Conservation (phyloP, 441 rosid genomes). For the Erodium chrysanthum region DNA sequence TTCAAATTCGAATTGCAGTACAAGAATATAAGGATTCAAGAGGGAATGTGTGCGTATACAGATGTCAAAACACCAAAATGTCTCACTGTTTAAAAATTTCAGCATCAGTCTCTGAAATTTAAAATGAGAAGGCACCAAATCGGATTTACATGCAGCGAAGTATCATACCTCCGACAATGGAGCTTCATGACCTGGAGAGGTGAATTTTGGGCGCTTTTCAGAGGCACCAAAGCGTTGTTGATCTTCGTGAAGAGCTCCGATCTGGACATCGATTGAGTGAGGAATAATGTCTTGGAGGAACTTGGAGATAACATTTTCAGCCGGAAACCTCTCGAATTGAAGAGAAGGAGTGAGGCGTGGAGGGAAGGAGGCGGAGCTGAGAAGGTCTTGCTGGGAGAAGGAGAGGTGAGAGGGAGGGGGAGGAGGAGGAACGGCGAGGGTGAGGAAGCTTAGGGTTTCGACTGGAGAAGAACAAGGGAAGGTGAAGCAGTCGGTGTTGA, state of each 20-base stretch:
- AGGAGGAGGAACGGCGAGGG: conserved; percentile 37
- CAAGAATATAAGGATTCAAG: too few relatives aligned
- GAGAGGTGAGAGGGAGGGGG: conserved; percentile 16
- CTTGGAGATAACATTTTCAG: conserved; percentile 46
- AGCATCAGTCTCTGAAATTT: not conserved
- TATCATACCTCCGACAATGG: conserved; percentile 19
- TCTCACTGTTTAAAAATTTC: not conserved
- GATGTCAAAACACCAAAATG: too few relatives aligned
- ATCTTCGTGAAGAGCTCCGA: conserved; percentile 21
- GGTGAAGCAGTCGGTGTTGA: conserved; percentile 45
- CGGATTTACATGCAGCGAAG: conserved; percentile 4
- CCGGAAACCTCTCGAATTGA: conserved; percentile 31
- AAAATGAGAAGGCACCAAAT: not conserved
- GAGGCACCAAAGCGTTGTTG: not conserved
- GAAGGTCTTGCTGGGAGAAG: conserved; percentile 22
- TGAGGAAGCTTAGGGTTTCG: conserved; percentile 50
- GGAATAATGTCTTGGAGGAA: conserved; percentile 52
- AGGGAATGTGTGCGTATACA: too few relatives aligned
- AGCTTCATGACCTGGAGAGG: not conserved
- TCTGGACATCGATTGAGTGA: conserved; percentile 28
- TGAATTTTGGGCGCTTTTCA: not conserved
- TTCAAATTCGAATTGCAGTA: too few relatives aligned
- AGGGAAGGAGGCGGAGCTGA: conserved; percentile 22
- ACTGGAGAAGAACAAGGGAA: conserved; percentile 27
- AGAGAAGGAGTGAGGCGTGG: conserved; percentile 23